Conservation (phyloP, 192 early-diverging fungal genomes). For the Gryganskiella cystojenkinii region DNA sequence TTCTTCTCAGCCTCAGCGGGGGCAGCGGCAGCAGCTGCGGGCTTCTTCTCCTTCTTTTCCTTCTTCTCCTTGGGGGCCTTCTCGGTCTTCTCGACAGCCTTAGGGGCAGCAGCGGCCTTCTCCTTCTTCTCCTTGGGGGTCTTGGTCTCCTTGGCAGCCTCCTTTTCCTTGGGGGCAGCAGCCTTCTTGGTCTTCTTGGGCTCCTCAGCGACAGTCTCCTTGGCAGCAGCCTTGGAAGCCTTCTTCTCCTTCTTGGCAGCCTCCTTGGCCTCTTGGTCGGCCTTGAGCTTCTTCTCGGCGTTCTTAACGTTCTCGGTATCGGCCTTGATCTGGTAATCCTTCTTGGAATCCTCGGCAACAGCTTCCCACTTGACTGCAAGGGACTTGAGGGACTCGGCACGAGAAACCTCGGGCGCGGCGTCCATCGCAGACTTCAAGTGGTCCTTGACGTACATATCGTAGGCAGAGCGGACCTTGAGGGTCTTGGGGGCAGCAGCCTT, state of each 20-base stretch:
- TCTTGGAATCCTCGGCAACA: constrained; percentile 9
- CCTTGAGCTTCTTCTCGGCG: constrained; percentile 30
- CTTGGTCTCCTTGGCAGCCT: constrained; percentile 21
- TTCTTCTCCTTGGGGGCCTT: constrained; percentile 35
- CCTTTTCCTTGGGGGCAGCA: too few relatives aligned
- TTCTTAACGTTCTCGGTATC: constrained; percentile 34
- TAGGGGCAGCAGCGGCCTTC: background rate
- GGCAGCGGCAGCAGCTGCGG: background rate
- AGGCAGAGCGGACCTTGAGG: constrained; percentile 42
- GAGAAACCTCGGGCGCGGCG: constrained; percentile 32
- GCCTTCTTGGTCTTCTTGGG: background rate
- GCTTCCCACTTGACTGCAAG: constrained; percentile 54
- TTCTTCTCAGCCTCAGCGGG: constrained; percentile 1
- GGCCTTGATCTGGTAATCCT: constrained; percentile 36
- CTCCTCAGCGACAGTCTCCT: constrained; percentile 17
- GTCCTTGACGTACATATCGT: constrained; percentile 52
- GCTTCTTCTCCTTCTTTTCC: constrained; percentile 3
- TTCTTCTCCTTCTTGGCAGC: constrained; percentile 23
- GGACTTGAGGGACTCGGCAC: constrained; percentile 42
- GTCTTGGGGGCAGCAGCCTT: constrained; percentile 6
- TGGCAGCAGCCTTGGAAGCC: constrained; percentile 10
- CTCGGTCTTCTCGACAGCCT: constrained; percentile 18
- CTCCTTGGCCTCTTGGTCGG: constrained; percentile 30
- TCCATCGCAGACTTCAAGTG: constrained; percentile 44
- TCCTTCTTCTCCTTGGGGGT: constrained; percentile 2